Base-by-base conservation (phyloP, 441 rosid genomes). In the Arabidopsis hybrid region DNA sequence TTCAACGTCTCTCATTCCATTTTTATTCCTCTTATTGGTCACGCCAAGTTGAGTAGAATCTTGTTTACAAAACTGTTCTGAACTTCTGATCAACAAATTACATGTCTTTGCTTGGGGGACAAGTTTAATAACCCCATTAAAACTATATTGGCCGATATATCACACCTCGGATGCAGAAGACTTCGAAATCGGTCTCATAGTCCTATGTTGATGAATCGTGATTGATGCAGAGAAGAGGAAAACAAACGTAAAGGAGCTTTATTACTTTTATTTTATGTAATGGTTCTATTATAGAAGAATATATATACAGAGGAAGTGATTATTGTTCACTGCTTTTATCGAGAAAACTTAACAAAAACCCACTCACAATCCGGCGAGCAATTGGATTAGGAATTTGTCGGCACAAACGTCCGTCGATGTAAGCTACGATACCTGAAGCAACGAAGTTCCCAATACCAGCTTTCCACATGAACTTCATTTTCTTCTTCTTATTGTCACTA, bases 381-480 rank as follows among this genome's bases (percentile, higher is more conserved):
- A 95, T 60, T 21, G 95, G 98, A 79, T 92, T 86, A 8, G 97
- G 98, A 72, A 95, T 95, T 35, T 81, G 80, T 2, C 98, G 93
- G 65, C 99, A 92, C 56, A 92, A 67, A 82, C 97, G 87, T 55
- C 99, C 99, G 58, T 95, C 98, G 8, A 92, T 80, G 77, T 95
- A 95, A 7, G 98, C 98, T 14, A 92, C 71, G 38, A 95, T 80
- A 51, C 93, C 97, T 2, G 97, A 91, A 45, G 90, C 79, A n/a
- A 91, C 82, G 72, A 92, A 92, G 62, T 82, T 89, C 45, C 86
- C 84, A 9, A 92, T 51, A 10, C 97, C 97, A 91, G 97, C 83
- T 85, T 74, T 88, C 97, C 99, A 88, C 32, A 74, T 81, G 65
- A 88, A 84, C 80, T 71, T 81, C 75, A 68, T 76, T 78, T 78